Conservation (phyloP, 441 rosid genomes). For the Eruca vesicaria region DNA sequence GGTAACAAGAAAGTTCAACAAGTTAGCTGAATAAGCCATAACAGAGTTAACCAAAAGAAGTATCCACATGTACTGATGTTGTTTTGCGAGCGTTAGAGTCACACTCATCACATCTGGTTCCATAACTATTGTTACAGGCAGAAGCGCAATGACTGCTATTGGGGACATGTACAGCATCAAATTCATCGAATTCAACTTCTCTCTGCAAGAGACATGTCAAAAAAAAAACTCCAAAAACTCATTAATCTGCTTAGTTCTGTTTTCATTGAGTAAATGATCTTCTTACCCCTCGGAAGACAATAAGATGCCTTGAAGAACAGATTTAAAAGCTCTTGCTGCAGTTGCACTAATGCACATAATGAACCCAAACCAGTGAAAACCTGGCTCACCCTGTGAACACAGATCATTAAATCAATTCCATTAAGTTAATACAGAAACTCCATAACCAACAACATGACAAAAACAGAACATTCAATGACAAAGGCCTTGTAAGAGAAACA, state of each 20-base stretch:
- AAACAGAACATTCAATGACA: not conserved
- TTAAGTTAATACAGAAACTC: not conserved
- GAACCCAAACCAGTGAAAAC: slow-evolving; percentile 94
- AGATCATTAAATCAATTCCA: slow-evolving; percentile 11
- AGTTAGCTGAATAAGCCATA: slow-evolving; percentile 89
- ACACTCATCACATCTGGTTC: slow-evolving; percentile 74
- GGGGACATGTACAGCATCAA: slow-evolving; percentile 93
- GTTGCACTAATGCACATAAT: slow-evolving; percentile 98
- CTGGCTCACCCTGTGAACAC: slow-evolving; percentile 86
- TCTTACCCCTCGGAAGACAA: slow-evolving; percentile 93
- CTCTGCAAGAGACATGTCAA: slow-evolving; percentile 51
- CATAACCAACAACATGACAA: not conserved
- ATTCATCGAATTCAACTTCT: slow-evolving; percentile 93
- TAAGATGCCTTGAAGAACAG: slow-evolving; percentile 93
- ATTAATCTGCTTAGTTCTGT: not conserved
- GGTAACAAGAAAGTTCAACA: slow-evolving; percentile 92
- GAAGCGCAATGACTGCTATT: slow-evolving; percentile 68
- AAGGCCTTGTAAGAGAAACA: not conserved
- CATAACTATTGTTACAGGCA: slow-evolving; percentile 73
- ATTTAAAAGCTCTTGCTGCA: slow-evolving; percentile 94
- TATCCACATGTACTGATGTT: slow-evolving; percentile 71
- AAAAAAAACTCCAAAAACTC: too few species aligned
- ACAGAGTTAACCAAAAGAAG: slow-evolving; percentile 73
- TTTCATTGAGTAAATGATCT: not conserved
- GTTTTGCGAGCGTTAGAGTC: slow-evolving; percentile 54